phyloP scores from a whole-genome alignment of 257 asterid genomes.

The Solanum piurae region DNA sequence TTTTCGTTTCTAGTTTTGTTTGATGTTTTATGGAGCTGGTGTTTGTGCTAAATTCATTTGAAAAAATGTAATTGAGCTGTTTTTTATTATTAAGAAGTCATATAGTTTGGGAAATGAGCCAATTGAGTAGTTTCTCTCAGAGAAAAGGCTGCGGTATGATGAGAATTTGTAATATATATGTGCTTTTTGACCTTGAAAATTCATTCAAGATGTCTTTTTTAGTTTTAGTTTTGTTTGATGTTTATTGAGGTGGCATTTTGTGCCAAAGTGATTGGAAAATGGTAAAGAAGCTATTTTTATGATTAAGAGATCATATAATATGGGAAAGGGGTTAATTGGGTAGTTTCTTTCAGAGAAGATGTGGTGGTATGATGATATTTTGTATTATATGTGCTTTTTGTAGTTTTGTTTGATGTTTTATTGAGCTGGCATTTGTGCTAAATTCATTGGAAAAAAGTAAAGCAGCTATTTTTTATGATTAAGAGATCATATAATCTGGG shows the following conservation, averaged over 20 bases:
- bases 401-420: neutral
- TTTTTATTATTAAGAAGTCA: neutral
- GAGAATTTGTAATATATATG: neutral
- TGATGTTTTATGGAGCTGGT: neutral
- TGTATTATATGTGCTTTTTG: neutral
- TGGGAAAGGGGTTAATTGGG: neutral
- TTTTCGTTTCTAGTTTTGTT: neutral
- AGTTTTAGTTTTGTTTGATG: neutral
- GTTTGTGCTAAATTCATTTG: neutral
- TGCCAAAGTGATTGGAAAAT: neutral
- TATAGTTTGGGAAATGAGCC: neutral
- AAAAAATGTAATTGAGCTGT: neutral
- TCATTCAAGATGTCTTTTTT: neutral
- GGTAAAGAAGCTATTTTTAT: neutral
- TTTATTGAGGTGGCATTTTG: neutral
- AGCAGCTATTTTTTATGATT: neutral
- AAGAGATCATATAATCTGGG: neutral
- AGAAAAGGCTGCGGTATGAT: slow-evolving; percentile 32
- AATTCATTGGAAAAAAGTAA: neutral
- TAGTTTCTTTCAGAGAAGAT: slow-evolving; percentile 17
- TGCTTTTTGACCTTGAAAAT: neutral
- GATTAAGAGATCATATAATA: neutral
- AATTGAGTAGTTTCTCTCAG: neutral
- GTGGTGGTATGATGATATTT: slow-evolving; percentile 19
- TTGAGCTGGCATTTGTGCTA: neutral